A percentile compares a stretch with the other conserved stretches of the same genome.
Evolutionary conservation across 257 asterid species (phyloP).

Genomic region (Petrea volubilis): DNA sequence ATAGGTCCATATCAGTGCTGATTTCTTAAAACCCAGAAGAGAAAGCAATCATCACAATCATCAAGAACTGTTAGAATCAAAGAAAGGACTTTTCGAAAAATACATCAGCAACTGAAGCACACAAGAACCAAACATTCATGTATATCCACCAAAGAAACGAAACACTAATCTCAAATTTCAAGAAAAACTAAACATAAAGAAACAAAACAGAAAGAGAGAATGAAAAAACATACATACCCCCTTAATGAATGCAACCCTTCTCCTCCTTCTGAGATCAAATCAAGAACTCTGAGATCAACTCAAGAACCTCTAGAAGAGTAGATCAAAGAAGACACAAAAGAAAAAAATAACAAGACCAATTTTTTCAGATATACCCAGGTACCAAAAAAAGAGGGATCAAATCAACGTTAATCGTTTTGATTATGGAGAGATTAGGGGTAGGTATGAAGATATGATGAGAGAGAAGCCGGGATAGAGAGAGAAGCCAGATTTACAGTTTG

Average conservation of each 20-base stretch:
- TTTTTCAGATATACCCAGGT: background rate
- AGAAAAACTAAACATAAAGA: background rate
- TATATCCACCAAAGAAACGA: background rate
- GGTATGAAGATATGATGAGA: constrained; percentile 23
- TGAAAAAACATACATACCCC: constrained; percentile 15
- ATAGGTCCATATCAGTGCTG: background rate
- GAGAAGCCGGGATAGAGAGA: background rate
- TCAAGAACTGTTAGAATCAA: background rate
- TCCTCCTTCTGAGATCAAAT: constrained; percentile 20
- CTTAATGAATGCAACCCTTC: background rate
- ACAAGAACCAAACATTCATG: background rate
- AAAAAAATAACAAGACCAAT: background rate
- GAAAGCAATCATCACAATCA: background rate
- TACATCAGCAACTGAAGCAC: background rate
- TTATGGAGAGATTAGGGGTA: background rate
- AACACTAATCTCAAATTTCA: background rate
- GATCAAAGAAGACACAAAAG: constrained; percentile 10
- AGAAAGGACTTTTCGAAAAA: background rate
- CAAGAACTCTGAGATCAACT: constrained; percentile 23
- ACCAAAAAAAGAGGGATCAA: constrained; percentile 21
- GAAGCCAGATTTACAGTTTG: constrained; percentile 21
- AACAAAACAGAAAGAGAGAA: background rate
- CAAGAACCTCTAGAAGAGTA: constrained; percentile 14
- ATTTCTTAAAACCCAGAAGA: background rate
- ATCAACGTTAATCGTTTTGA: constrained; percentile 5